Evolutionary conservation across 1,139 yeast genomes (phyloP).

Genomic region (Pichia sp.): DNA sequence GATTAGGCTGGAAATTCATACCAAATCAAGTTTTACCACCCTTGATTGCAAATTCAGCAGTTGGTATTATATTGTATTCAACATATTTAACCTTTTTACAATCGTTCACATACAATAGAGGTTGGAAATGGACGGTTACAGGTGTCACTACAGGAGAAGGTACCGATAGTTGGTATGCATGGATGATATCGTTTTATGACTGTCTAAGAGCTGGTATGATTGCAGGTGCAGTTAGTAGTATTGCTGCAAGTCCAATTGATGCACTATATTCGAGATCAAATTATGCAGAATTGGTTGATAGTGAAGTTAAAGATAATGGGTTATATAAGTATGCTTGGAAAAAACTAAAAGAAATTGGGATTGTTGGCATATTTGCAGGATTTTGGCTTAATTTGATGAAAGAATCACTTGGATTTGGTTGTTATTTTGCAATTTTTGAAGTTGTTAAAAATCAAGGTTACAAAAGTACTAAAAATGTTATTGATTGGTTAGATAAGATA

Average conservation of each 20-base stretch:
- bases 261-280: conserved; percentile 81
- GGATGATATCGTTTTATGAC: conserved; percentile 18
- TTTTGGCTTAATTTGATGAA: conserved; percentile 68
- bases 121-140: conserved; percentile 19
- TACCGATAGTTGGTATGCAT: conserved; percentile 12
- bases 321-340: conserved; percentile 70
- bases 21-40: conserved; percentile 88
- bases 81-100: conserved; percentile 58
- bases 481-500: conserved; percentile 19
- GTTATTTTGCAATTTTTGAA: conserved; percentile 81
- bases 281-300: conserved; percentile 66
- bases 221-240: conserved; percentile 81
- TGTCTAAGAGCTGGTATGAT: conserved; percentile 75
- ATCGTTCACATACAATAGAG: conserved; percentile 24
- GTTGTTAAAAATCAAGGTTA: conserved; percentile 66
- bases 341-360: conserved; percentile 67
- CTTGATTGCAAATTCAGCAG: conserved; percentile 73
- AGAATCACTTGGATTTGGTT: conserved; percentile 82
- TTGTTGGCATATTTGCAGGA: conserved; percentile 86
- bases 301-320: conserved; percentile 43
- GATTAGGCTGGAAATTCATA: conserved; percentile 81
- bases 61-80: conserved; percentile 80
- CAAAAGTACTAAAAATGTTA: conserved; percentile 36
- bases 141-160: conserved; percentile 11
- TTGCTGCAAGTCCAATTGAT: conserved; percentile 93